Base-by-base conservation (phyloP, 2,329 filamentous ascomycete species). In the Byssoonygena ceratinophila region DNA sequence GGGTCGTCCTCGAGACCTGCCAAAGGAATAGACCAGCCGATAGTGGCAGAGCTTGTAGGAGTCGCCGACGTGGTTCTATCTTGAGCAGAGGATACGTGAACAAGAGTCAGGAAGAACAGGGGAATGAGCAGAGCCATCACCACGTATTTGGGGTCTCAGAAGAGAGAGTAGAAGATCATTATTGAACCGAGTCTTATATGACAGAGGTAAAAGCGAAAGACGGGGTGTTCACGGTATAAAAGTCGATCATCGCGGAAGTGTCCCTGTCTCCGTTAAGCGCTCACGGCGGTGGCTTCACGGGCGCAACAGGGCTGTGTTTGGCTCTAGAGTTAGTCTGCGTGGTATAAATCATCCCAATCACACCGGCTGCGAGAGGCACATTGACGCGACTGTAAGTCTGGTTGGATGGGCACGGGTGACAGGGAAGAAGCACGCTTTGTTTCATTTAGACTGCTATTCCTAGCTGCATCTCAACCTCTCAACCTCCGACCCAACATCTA, bases 11-110 rank as follows among this genome's bases (percentile, higher is more conserved):
- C 48, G 36, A 51, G 36, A 23, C 48, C 48, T 4, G 31, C 18
- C 40, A 51, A 44, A n/a, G 48, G 48, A 51, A 51, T 51, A 7
- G 48, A 31, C 48, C 48, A 51, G 25, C 48, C 48, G 37, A 25
- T 25, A 12, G 14, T 44, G 4, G 36, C n/a, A 18, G 39, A 41
- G 11, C 39, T 23, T 25, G 9, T 23, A 20, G 39, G 3, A 8
- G 45, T 47, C 14, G 45, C 23, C 8, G 27, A 11, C 5, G 29
- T 18, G 1, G 27, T 4, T 18, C 3, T 12, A 36, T 34, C 18
- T 20, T 47, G 45, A 18, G 25, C 45, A 20, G n/a, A 47, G 4
- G 31, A 31, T 9, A 37, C 5, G 14, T 8, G 7, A 27, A 18
- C 27, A 14, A 45, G 27, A 20, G 22, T 1, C 3, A 46, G 43